A percentile compares a stretch with the other conserved stretches of the same genome.
Evolutionary conservation across 2,329 filamentous ascomycete genomes (phyloP).

Genomic region (Colletotrichum sp.): DNA sequence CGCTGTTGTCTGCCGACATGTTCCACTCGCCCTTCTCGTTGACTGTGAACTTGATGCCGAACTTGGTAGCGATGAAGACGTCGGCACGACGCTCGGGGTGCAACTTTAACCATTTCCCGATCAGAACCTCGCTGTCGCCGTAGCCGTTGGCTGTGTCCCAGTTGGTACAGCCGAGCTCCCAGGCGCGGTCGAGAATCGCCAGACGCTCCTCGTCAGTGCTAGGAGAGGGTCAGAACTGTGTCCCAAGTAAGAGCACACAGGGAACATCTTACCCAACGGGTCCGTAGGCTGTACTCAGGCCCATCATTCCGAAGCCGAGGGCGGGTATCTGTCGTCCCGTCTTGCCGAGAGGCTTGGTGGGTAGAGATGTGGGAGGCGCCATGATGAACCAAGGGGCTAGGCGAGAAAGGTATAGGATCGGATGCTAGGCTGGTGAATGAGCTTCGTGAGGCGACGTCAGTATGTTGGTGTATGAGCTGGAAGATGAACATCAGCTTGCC

Average conservation of each 20-base stretch:
- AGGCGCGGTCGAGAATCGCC: neutral
- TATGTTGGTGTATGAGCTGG: neutral
- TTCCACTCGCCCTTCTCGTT: neutral
- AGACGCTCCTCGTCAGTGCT: neutral
- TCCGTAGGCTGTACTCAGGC: conserved; percentile 36
- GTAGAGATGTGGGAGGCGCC: neutral
- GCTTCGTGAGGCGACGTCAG: neutral
- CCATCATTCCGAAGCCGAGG: conserved; percentile 56
- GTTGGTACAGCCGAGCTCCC: neutral
- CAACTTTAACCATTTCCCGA: neutral
- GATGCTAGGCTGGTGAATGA: neutral
- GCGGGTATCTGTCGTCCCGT: conserved; percentile 49
- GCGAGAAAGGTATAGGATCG: neutral
- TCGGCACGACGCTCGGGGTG: neutral
- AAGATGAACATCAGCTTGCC: neutral
- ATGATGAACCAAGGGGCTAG: neutral
- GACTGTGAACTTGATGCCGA: neutral
- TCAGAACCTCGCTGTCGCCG: neutral
- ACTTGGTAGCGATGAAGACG: neutral
- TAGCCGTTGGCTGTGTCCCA: neutral
- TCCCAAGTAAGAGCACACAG: neutral
- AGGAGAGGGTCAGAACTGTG: neutral
- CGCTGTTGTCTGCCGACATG: neutral
- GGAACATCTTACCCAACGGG: conserved; percentile 34
- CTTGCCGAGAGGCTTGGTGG: conserved; percentile 37